These are phyloP conservation scores for Torulaspora delbrueckii DNA, from an alignment of 805 yeast genomes.

Conservation along the genomic window DNA sequence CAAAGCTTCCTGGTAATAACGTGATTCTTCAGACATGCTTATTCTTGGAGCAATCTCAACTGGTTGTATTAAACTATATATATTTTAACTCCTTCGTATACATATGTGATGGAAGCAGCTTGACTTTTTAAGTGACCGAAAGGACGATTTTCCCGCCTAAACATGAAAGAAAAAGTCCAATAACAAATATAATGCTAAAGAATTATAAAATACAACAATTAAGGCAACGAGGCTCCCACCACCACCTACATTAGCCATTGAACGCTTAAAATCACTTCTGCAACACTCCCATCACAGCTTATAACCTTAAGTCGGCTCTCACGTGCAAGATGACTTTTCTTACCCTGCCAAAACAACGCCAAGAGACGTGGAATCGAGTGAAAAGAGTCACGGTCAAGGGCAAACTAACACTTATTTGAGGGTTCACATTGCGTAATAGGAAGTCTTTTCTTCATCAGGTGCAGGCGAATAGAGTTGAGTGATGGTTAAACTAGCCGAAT, in stretches of 20 bases:
- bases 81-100: not conserved
- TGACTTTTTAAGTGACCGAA: not conserved
- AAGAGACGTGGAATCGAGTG: constrained; percentile 1
- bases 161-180: not conserved
- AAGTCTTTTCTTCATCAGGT: not conserved
- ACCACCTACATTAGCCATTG: too few relatives aligned
- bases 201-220: too few relatives aligned
- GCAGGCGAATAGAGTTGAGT: constrained; percentile 4
- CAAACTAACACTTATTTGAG: not conserved
- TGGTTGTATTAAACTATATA: too few relatives aligned
- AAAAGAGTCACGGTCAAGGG: constrained; percentile 2
- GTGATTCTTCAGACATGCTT: constrained; percentile 11
- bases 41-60: not conserved
- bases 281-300: too few relatives aligned
- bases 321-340: not conserved
- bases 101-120: too few relatives aligned
- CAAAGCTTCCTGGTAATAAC: constrained; percentile 29
- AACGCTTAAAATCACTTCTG: too few relatives aligned
- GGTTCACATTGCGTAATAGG: not conserved
- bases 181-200: not conserved
- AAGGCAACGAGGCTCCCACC: too few relatives aligned
- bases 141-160: not conserved
- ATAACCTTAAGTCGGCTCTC: not conserved
- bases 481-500: constrained; percentile 82
- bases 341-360: not conserved